phyloP scores from a whole-genome alignment of 768 basidiomycete genomes.

The Russula lepida region DNA sequence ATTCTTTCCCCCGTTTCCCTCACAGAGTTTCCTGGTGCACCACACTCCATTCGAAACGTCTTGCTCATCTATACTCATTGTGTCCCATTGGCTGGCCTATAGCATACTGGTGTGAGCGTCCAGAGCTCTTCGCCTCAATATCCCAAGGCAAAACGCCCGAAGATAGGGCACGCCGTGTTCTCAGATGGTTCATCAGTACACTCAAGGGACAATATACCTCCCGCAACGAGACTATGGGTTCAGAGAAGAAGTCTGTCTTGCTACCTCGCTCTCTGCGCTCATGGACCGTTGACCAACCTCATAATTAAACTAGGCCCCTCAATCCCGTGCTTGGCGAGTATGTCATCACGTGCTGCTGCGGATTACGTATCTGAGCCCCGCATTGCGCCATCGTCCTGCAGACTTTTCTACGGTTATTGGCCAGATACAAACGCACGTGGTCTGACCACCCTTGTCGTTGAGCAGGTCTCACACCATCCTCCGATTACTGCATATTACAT shows the following conservation, averaged over 20 bases:
- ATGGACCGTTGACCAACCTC: not conserved
- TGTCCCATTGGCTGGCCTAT: conserved; percentile 1
- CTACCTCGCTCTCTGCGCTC: not conserved
- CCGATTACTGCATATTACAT: conserved; percentile 85
- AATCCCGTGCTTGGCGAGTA: conserved; percentile 94
- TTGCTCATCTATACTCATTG: not conserved
- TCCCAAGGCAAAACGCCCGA: conserved; percentile 66
- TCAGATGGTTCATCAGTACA: conserved; percentile 95
- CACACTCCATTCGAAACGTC: not conserved
- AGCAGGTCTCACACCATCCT: conserved; percentile 96
- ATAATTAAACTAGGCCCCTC: conserved; percentile 51
- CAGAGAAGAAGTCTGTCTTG: conserved; percentile 83
- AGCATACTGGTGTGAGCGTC: conserved; percentile 98
- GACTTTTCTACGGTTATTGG: conserved; percentile 86
- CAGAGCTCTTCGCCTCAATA: conserved; percentile 82
- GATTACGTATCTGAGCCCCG: not conserved
- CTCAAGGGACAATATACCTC: conserved; percentile 94
- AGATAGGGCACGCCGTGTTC: conserved; percentile 68
- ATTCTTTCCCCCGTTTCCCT: conserved; percentile 87
- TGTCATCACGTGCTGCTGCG: conserved; percentile 27
- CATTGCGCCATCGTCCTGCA: conserved; percentile 26
- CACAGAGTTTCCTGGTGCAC: conserved; percentile 82
- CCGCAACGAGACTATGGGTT: conserved; percentile 90
- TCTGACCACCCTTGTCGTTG: conserved; percentile 76
- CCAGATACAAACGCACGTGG: conserved; percentile 64